Conservation (phyloP, 768 basidiomycete genomes). For the Kwoniella dejecticola region DNA sequence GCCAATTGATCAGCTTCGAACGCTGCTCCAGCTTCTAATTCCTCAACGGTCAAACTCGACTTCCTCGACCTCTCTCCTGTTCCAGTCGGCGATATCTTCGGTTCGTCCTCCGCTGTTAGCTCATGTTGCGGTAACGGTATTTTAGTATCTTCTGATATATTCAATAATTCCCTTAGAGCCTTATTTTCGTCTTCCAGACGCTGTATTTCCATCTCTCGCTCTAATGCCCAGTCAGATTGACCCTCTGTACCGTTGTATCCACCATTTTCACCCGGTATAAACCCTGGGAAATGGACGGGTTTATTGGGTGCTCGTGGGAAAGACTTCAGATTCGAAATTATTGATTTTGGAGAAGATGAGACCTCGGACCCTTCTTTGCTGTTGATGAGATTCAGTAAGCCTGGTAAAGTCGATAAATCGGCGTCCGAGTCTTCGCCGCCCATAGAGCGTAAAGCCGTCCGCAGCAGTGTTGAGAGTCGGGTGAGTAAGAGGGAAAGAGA, state of each 20-base stretch:
- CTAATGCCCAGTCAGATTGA: conserved; percentile 76
- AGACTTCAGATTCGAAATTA: conserved; percentile 57
- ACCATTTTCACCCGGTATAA: conserved; percentile 41
- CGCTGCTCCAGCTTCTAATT: conserved; percentile 42
- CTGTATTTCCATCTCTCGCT: conserved; percentile 82
- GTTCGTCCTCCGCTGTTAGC: conserved; percentile 3
- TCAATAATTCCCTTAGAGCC: conserved; percentile 70
- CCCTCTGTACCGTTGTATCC: conserved; percentile 55
- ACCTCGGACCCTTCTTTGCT: conserved; percentile 18
- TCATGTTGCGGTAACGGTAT: conserved; percentile 7
- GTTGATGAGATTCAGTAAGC: neutral
- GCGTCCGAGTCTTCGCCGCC: conserved; percentile 42
- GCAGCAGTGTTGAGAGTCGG: conserved; percentile 70
- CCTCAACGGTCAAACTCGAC: conserved; percentile 38
- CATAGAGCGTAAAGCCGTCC: conserved; percentile 71
- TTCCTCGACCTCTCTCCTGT: conserved; percentile 26
- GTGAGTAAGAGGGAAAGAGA: conserved; percentile 69
- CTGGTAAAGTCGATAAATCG: conserved; percentile 4
- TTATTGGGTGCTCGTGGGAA: conserved; percentile 55
- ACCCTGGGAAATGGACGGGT: conserved; percentile 39
- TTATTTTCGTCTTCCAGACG: conserved; percentile 82
- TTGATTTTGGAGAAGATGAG: conserved; percentile 14
- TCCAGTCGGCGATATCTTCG: neutral
- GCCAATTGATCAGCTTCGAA: conserved; percentile 22
- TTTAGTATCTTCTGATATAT: conserved; percentile 58